phyloP scores from a whole-genome alignment of 768 basidiomycete species.

The Lactifluus piperatus region DNA sequence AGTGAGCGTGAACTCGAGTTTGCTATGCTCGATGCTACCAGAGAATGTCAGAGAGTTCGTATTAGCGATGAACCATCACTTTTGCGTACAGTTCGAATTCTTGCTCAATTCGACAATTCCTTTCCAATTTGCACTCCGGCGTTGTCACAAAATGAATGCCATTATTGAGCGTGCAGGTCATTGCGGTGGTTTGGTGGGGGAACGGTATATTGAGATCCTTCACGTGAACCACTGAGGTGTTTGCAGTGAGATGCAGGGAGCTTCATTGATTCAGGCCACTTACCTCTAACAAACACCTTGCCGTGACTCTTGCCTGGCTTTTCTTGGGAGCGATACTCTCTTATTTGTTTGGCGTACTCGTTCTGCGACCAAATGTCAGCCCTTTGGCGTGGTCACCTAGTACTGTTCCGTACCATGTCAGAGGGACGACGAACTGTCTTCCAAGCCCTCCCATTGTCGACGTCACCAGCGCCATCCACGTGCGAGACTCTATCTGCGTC shows the following conservation, averaged over 20 bases:
- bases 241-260: neutral
- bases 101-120: conserved; percentile 64
- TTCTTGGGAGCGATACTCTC: conserved; percentile 68
- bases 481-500: conserved; percentile 66
- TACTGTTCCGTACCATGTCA: conserved; percentile 64
- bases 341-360: conserved; percentile 88
- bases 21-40: conserved; percentile 80
- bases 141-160: conserved; percentile 95
- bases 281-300: conserved; percentile 92
- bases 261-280: conserved; percentile 11
- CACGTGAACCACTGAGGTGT: conserved; percentile 57
- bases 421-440: conserved; percentile 80
- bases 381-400: neutral
- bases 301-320: conserved; percentile 76
- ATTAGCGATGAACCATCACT: neutral
- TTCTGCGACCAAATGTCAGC: conserved; percentile 43
- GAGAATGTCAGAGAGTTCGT: neutral
- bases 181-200: conserved; percentile 60
- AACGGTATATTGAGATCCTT: conserved; percentile 69
- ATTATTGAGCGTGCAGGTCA: conserved; percentile 90
- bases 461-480: conserved; percentile 66
- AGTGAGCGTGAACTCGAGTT: conserved; percentile 89
- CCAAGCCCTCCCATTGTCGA: conserved; percentile 81
- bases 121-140: conserved; percentile 56
- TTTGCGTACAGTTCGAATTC: conserved; percentile 80